Evolutionary conservation across 1,139 yeast species (phyloP), one percentile per base, ranked within the genome.

Genomic region (Geotrichum reessii): DNA sequence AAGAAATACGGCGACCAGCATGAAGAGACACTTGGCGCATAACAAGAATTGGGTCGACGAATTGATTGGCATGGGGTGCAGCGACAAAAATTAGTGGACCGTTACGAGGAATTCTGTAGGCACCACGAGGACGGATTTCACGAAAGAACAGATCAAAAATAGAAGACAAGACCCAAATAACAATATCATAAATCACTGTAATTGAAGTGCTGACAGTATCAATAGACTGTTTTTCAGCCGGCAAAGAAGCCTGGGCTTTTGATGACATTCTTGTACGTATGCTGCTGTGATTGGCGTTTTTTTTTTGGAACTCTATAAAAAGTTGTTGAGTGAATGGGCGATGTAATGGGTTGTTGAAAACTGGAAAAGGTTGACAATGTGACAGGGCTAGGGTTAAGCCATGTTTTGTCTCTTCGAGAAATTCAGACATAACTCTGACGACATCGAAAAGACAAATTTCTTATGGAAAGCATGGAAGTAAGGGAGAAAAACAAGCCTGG

Each of bases 41-140:
- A 58, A 93, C 77, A 57, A 91, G 80, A 59, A 90, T 79, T 0
- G 97, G 97, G 69, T 93, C 99, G 46, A 92, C 95, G 67, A 93
- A 93, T 72, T 92, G 99, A 73, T 92, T 93, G 42, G 97, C 96
- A 75, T 92, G 99, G 8, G 98, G 98, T 8, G 97, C 99, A 1
- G 95, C 98, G 50, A 93, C 98, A 69, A 93, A 89, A 59, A 93
- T 91, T 24, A 91, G 84, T 0, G 98, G 95, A 0, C 97, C 97
- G 11, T 79, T 71, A 48, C 81, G 78, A 2, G 99, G 98, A 59
- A 93, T 81, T 58, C 92, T 79, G 75, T 85, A 92, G 0, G 97
- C 95, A 2, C 97, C 97, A 62, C 99, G 79, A 3, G 97, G 86
- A 61, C 92, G 79, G 64, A 92, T 87, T 69, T 92, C 97, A 63